Evolutionary conservation across 1,284 basidiomycete species (phyloP), one percentile per base, ranked within the genome.

Genomic region (Caloboletus inedulis): DNA sequence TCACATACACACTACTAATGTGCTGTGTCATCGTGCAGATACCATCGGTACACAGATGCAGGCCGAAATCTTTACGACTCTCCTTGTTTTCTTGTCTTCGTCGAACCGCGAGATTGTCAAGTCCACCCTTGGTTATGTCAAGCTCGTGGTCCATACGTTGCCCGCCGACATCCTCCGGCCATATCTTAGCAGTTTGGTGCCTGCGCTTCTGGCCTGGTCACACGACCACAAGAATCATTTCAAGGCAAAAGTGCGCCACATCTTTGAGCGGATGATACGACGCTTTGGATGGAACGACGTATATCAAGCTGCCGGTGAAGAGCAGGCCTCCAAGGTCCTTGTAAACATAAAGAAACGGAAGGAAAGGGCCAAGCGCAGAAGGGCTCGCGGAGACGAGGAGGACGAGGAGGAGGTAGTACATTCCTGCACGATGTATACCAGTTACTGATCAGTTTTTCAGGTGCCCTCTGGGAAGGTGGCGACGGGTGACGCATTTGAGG

Each of bases 161-260:
- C 80, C 91, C 0, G 63, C 76, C 0, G 80, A 87, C 5, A 70
- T 92, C 43, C 77, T 98, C 43, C 81, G 81, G 25, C 85, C 87
- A 0, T 87, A 95, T 64, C 77, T 99, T 13, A 76, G 79, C 27
- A 76, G 78, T 18, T 78, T 98, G 13, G 91, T 99, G 0, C 91
- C 93, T 0, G 89, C 88, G 0, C 78, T 99, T 16, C 77, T 99
- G 23, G 79, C 79, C 51, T 97, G 96, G 94, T 92, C 92, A 7
- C 91, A 96, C 65, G 94, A 98, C 69, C 95, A 99, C 76, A 96
- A 96, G 71, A 98, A 99, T 68, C 96, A 98, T 70, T 99, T 99
- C 83, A 99, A 99, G 72, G 79, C 82, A 51, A 98, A 98, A 75
- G 92, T 98, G 13, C 84, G 94, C 42, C 95, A 98, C 72, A 94